A percentile compares a stretch with the other conserved stretches of the same genome.
Conservation (phyloP, 1,139 yeast species). For the Saccharomyces hybrid region DNA sequence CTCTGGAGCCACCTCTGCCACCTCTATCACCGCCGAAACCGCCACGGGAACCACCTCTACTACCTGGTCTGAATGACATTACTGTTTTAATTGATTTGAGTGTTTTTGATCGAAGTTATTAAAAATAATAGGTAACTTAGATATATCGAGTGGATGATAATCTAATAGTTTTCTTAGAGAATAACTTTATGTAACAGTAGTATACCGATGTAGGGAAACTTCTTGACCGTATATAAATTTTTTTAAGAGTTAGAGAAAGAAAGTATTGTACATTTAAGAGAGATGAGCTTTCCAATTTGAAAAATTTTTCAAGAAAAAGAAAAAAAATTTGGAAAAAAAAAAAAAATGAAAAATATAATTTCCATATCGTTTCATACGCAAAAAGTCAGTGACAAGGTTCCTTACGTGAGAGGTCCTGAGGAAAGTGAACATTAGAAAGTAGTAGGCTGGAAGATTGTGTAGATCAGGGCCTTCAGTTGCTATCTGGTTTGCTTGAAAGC, state of each 20-base stretch:
- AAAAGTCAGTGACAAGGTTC: not conserved
- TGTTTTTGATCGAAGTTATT: slow-evolving; percentile 6
- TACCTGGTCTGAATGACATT: slow-evolving; percentile 53
- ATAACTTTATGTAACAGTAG: not conserved
- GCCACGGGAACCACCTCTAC: slow-evolving; percentile 37
- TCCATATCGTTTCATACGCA: not conserved
- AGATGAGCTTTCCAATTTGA: slow-evolving; percentile 1
- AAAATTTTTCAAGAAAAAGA: slow-evolving; percentile 3
- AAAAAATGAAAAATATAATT: not conserved
- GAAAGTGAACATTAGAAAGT: not conserved
- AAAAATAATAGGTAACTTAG: not conserved
- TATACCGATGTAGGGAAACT: not conserved
- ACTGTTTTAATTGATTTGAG: slow-evolving; percentile 7
- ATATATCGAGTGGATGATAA: not conserved
- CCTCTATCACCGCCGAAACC: slow-evolving; percentile 29
- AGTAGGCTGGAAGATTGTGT: not conserved
- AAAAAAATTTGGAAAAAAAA: not conserved
- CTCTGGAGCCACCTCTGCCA: slow-evolving; percentile 37
- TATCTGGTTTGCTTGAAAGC: not conserved
- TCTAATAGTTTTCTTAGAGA: not conserved
- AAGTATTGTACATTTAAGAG: slow-evolving; percentile 2
- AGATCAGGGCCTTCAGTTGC: not conserved
- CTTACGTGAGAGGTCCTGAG: not conserved
- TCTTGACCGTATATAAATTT: not conserved
- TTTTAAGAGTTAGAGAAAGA: not conserved